Base-by-base conservation (phyloP, 208 protist species). In the Phytomonas francai region DNA sequence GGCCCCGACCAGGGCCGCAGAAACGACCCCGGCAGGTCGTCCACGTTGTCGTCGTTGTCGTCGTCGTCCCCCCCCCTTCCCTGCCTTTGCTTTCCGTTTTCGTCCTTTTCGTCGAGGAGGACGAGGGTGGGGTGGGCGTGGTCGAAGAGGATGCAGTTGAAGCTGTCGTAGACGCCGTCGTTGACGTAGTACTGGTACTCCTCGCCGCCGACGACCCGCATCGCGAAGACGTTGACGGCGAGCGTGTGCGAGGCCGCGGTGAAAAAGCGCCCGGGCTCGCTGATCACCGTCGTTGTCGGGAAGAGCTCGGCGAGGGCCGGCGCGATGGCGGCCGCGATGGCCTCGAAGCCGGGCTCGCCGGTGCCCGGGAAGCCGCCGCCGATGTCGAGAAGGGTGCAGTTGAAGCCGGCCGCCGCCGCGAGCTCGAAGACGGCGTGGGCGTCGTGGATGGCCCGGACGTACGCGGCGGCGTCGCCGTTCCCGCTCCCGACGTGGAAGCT, bases 401-500 rank as follows among this genome's bases (percentile, higher is more conserved):
- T 70, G 71, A 91, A 88, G 32, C 89, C 89, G 59, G 77, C 49
- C 59, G 74, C 59, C 27, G 57, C 64, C n/a, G 83, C 91, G 56
- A 82, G 32, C 64, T 89, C 72, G 29, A 92, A 93, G 8, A 92
- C 77, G 30, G 36, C 16, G 58, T 81, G 56, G 31, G 87, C 74
- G 29, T 87, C 79, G 12, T 68, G 68, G 34, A 96, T 57, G 6
- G 92, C 89, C 5, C 71, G 51, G 12, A 78, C 67, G 71, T 89
- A 97, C 32, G 87, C 79, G 28, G 49, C 30, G 12, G 69, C 39
- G 59, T 91, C 83, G 57, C 60, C 66, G 78, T 88, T 93, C 51
- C 86, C 87, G 65, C 83, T 92, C 36, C 92, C 92, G n/a, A 97
- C 92, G 80, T 97, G 92, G 65, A 97, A 97, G 74, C 71, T 81